Base-by-base conservation (phyloP, 2,329 filamentous ascomycete genomes). In the Tricladium varicosporioides region DNA sequence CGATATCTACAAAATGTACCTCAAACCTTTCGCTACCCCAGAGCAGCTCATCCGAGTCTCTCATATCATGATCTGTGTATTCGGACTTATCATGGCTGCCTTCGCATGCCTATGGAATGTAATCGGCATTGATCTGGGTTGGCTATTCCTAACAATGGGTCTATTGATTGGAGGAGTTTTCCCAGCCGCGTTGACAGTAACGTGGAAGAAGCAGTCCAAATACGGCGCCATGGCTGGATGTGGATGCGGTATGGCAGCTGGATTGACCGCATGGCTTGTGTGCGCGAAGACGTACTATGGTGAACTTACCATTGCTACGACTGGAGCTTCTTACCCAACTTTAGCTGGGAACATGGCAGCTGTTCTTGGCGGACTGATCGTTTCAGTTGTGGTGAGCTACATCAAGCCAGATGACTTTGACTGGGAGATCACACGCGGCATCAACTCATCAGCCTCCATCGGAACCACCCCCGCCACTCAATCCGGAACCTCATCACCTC, bases 1-100 rank as follows among this genome's bases (percentile, higher is more conserved):
- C 69, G 91, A 94, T 67, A 79, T 93, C 63, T 95, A 93, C 74
- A 86, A 90, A 60, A 89, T 88, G 0, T 95, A 95, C 71, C 80
- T 94, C 74, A 88, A 92, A 62, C 89, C 89, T 0, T 69, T 75
- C 0, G 91, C 91, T 11, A 75, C 73, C 0, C 78, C 82, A 51
- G 64, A 66, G 0, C 75, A 82, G 27, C 70, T 80, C 0, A 82
- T 83, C 42, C 74, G 74, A 0, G 77, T 76, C 69, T 79, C 75
- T 48, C 80, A 83, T 57, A 75, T 78, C 9, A 79, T 78, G 1
- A 80, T 83, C 1, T 72, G 82, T 1, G 76, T 78, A 57, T 82
- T 81, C 48, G 78, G 76, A 0, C 62, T 80, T 0, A 78, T 83
- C 56, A 76, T 78, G 0, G 78, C 79, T 0, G 75, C 72, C 0